Base-by-base conservation (phyloP, 257 asterid genomes). In the Jacaranda copaia region DNA sequence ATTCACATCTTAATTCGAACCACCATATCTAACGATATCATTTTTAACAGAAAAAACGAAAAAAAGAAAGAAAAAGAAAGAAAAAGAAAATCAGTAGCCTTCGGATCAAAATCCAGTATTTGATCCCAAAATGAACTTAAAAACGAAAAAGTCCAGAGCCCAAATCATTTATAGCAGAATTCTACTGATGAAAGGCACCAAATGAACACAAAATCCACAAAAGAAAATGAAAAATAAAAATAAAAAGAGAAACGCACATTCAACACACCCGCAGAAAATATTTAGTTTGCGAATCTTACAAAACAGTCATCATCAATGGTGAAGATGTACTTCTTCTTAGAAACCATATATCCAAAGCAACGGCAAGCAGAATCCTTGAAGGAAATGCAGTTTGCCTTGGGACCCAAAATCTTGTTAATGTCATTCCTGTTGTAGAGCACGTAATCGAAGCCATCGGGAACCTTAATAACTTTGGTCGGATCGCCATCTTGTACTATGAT, bases 301-400 rank as follows among this genome's bases (percentile, higher is more conserved):
- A 81, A 85, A 81, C 89, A 85, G 60, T 86, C 87, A 63, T 83
- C 89, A 20, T 86, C 89, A 14, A 86, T 86, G 74, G 89, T 85
- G 84, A 78, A 85, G 70, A 85, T 81, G 67, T 85, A 85, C 84
- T 85, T 83, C 84, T 85, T 85, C 76, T 85, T 85, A 2, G 87
- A 85, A 16, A 80, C 85, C 81, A 85, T 5, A 77, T 65, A 85
- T 1, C 89, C 89, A 10, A 85, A 85, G 85, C 87, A 83, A 43
- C 87, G 85, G 77, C 85, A 85, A 25, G 85, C 89, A 3, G 85
- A 83, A n/a, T 83, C 89, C 84, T 83, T 85, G 73, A 85, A 83
- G 46, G 85, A 85, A 66, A 85, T 85, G 80, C 87, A 85, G 60
- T 55, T 67, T n/a, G 89, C 82, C 78, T 83, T 83, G 42, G 87